Conservation (phyloP, 306 rosid genomes). For the Heteromeles arbutifolia region DNA sequence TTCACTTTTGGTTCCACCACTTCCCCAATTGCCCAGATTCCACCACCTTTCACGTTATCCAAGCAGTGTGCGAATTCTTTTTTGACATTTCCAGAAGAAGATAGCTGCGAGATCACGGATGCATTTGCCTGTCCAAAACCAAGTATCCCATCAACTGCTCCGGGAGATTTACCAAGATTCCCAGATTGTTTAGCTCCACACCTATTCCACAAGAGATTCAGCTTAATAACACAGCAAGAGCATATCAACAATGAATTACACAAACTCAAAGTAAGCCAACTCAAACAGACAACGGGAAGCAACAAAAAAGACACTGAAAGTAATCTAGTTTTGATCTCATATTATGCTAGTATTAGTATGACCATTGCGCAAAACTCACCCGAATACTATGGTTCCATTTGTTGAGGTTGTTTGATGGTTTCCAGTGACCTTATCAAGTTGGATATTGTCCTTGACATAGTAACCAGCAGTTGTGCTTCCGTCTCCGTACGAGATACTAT, state of each 20-base stretch:
- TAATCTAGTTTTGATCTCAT: not conserved
- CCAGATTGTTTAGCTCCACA: conserved; percentile 73
- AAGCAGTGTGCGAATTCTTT: conserved; percentile 85
- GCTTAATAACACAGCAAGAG: not conserved
- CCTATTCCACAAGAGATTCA: conserved; percentile 28
- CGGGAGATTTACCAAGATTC: conserved; percentile 35
- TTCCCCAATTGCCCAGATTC: conserved; percentile 84
- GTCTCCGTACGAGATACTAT: conserved; percentile 71
- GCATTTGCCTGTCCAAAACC: conserved; percentile 95
- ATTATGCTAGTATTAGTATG: not conserved
- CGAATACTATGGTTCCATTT: conserved; percentile 53
- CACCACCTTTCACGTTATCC: conserved; percentile 72
- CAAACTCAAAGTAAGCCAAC: not conserved
- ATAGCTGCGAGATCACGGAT: conserved; percentile 85
- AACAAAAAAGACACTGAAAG: not conserved
- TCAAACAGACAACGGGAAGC: not conserved
- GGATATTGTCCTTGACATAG: conserved; percentile 61
- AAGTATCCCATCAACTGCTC: conserved; percentile 72
- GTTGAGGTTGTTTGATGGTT: conserved; percentile 27
- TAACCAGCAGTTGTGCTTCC: conserved; percentile 73
- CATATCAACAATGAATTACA: not conserved
- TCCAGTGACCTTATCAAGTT: conserved; percentile 43
- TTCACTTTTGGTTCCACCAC: conserved; percentile 61
- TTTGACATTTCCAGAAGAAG: conserved; percentile 70
- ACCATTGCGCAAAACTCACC: conserved; percentile 38